Conservation (phyloP, 1,139 yeast genomes). For the Protomyces pachydermus region DNA sequence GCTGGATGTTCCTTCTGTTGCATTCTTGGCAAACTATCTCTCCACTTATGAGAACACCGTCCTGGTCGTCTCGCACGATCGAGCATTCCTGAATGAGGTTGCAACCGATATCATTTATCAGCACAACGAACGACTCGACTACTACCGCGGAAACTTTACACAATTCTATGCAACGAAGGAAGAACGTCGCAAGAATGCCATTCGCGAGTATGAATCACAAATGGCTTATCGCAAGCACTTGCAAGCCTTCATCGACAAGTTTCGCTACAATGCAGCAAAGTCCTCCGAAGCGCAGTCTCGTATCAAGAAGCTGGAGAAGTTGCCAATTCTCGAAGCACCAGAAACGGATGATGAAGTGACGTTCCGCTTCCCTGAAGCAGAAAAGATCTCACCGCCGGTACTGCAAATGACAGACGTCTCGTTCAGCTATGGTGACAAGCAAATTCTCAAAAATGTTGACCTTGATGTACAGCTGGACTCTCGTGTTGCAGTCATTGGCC, state of each 20-base stretch:
- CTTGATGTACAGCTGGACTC: constrained; percentile 89
- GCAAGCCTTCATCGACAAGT: constrained; percentile 89
- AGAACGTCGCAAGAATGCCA: constrained; percentile 88
- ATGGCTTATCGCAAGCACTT: constrained; percentile 92
- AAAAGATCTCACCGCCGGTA: constrained; percentile 86
- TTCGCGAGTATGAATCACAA: constrained; percentile 93
- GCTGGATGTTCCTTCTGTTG: constrained; percentile 99
- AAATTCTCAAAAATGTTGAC: constrained; percentile 68
- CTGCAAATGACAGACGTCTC: constrained; percentile 80
- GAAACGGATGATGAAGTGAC: constrained; percentile 82
- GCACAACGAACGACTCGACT: constrained; percentile 93
- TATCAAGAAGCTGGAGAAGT: constrained; percentile 88
- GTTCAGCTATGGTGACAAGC: constrained; percentile 66
- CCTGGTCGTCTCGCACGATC: constrained; percentile 92
- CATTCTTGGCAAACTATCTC: constrained; percentile 81
- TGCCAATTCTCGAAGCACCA: constrained; percentile 89
- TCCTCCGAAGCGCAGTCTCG: constrained; percentile 97
- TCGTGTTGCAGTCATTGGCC: constrained; percentile 94
- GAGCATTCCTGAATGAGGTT: constrained; percentile 92
- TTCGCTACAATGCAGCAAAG: constrained; percentile 94
- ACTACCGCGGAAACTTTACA: constrained; percentile 92
- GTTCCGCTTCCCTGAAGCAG: constrained; percentile 94
- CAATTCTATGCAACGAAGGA: constrained; percentile 88
- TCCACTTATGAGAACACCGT: constrained; percentile 84
- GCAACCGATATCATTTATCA: constrained; percentile 97